Base-by-base conservation (phyloP, 495 filamentous ascomycete genomes). In the Friedmanniomyces simplex region DNA sequence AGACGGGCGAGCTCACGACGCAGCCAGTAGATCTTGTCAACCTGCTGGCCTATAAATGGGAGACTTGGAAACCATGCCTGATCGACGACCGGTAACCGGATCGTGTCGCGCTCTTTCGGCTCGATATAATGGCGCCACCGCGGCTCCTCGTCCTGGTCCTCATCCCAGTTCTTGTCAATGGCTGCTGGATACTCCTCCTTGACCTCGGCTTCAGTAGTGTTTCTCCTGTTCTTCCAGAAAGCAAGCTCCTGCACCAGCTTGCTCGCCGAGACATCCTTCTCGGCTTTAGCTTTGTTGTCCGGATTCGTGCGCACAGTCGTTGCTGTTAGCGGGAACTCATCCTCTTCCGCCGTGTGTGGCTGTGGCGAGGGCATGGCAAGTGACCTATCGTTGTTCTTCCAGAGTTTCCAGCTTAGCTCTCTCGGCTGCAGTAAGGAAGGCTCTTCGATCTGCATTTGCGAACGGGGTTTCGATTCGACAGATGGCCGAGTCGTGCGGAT, bases 11-110 rank as follows among this genome's bases (percentile, higher is more conserved):
- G 69, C 68, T 96, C 89, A 61, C 82, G 82, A 20, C 93, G 86
- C 66, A 89, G 94, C 70, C 88, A 86, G 66, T 95, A 87, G 61
- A 98, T 96, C 1, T 85, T 94, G 69, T 98, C 94, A 16, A 96
- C 90, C 69, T 96, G 96, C 70, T 88, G 84, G 52, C 87, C 89
- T 39, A 97, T 66, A 1, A 91, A 70, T 25, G 89, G 90, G 24
- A 96, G 65, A 0, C 82, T 81, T 2, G 88, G 86, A 73, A 94
- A 81, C 83, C 85, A 96, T n/a, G 81, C 82, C 74, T 82, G 83
- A 8, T 79, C 79, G 62, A 94, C 89, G 7, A 82, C 78, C 0
- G 89, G 81, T n/a, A 95, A 71, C 45, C 88, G 79, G 75, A 90
- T 88, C 1, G 86, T 95, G 25, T 89, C 88, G 24, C 94, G 84